phyloP scores from a whole-genome alignment of 257 asterid genomes.

The Solanum medicagineum region DNA sequence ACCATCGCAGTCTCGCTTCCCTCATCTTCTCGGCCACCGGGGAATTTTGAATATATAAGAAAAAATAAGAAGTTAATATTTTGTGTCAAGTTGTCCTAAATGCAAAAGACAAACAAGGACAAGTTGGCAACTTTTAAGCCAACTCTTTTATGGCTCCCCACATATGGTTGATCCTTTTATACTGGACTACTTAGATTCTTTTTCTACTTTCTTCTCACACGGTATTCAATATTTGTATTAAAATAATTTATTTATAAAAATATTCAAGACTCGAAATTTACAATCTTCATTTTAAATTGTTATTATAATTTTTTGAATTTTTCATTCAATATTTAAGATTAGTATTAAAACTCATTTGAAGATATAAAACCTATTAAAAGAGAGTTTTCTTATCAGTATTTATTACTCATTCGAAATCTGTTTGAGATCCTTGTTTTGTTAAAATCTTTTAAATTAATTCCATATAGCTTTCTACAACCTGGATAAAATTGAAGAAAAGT shows the following conservation, averaged over 20 bases:
- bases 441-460: neutral
- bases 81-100: neutral
- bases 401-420: neutral
- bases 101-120: neutral
- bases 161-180: neutral
- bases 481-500: neutral
- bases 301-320: neutral
- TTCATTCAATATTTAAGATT: neutral
- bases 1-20: too few species aligned
- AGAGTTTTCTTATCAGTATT: neutral
- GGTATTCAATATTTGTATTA: neutral
- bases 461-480: neutral
- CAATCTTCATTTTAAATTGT: neutral
- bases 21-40: too few species aligned
- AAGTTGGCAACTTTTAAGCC: conserved; percentile 6
- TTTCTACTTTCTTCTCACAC: neutral
- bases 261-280: accelerated
- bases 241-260: neutral
- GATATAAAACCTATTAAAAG: neutral
- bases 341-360: neutral
- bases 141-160: neutral
- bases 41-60: neutral
- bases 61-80: neutral
- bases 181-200: neutral
- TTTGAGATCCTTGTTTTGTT: neutral